A percentile compares a stretch with the other conserved stretches of the same genome.
These are phyloP conservation scores for Talaromyces proteolyticus DNA, from an alignment of 495 filamentous ascomycete species.

Conservation along the genomic window DNA sequence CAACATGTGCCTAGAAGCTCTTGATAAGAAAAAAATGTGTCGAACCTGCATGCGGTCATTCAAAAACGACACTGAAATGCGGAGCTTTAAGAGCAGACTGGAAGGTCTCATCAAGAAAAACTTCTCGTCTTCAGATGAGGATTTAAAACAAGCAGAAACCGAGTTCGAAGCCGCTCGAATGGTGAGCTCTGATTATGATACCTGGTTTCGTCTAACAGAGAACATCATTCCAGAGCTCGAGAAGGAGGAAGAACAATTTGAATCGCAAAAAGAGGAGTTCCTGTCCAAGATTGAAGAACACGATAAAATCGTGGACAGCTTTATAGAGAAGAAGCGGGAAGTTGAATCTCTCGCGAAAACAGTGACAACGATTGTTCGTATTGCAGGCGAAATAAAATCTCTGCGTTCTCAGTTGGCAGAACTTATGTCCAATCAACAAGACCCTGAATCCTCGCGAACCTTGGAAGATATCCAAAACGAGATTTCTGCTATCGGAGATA, in stretches of 20 bases:
- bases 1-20: slow-evolving; percentile 48
- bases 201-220: slow-evolving; percentile 59
- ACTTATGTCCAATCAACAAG: slow-evolving; percentile 64
- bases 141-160: slow-evolving; percentile 44
- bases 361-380: slow-evolving; percentile 68
- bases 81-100: slow-evolving; percentile 55
- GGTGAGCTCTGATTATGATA: slow-evolving; percentile 63
- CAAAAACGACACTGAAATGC: slow-evolving; percentile 48
- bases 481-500: slow-evolving; percentile 60
- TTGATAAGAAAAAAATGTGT: slow-evolving; percentile 60
- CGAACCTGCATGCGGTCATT: slow-evolving; percentile 64
- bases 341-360: slow-evolving; percentile 70
- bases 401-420: slow-evolving; percentile 66
- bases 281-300: slow-evolving; percentile 65
- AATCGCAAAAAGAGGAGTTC: slow-evolving; percentile 50
- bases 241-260: slow-evolving; percentile 50
- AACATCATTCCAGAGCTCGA: slow-evolving; percentile 66
- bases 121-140: slow-evolving; percentile 45
- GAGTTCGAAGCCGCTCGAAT: slow-evolving; percentile 51
- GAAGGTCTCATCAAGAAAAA: slow-evolving; percentile 51
- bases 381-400: slow-evolving; percentile 61
- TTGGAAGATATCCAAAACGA: slow-evolving; percentile 81
- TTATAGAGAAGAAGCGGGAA: slow-evolving; percentile 60
- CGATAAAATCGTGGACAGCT: slow-evolving; percentile 62
- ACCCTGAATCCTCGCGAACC: slow-evolving; percentile 54